Conservation (phyloP, 225 moss, liverwort and hornwort species). For the Asterella californica region DNA sequence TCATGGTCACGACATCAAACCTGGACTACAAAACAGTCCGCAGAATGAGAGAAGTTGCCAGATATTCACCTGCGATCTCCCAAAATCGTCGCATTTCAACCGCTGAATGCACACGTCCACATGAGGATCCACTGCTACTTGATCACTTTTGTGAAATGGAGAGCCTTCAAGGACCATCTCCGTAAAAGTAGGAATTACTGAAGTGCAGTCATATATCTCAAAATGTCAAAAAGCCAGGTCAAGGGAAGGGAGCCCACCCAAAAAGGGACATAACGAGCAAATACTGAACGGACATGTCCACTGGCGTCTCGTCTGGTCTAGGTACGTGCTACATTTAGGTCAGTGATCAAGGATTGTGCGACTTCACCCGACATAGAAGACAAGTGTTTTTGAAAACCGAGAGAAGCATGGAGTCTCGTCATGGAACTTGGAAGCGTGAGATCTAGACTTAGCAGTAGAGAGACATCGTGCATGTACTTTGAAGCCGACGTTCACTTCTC, state of each 20-base stretch:
- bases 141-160: too few relatives aligned
- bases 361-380: not conserved
- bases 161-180: not conserved
- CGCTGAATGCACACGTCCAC: too few relatives aligned
- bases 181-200: not conserved
- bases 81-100: too few relatives aligned
- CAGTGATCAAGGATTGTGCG: not conserved
- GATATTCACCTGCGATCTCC: too few relatives aligned
- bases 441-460: too few relatives aligned
- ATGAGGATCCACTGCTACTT: too few relatives aligned
- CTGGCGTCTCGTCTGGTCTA: not conserved
- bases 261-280: not conserved
- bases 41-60: too few relatives aligned
- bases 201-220: not conserved
- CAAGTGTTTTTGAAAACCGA: not conserved
- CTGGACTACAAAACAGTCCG: too few relatives aligned
- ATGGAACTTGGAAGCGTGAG: not conserved
- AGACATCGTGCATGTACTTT: too few relatives aligned
- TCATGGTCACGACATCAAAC: too few relatives aligned
- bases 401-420: not conserved
- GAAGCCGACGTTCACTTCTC: too few relatives aligned
- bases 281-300: constrained; percentile 14
- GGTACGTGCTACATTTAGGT: not conserved
- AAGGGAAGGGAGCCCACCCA: not conserved
- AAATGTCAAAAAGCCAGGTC: not conserved